Conservation (phyloP, 1,139 yeast genomes). For the Geotrichum cucujoidarum region DNA sequence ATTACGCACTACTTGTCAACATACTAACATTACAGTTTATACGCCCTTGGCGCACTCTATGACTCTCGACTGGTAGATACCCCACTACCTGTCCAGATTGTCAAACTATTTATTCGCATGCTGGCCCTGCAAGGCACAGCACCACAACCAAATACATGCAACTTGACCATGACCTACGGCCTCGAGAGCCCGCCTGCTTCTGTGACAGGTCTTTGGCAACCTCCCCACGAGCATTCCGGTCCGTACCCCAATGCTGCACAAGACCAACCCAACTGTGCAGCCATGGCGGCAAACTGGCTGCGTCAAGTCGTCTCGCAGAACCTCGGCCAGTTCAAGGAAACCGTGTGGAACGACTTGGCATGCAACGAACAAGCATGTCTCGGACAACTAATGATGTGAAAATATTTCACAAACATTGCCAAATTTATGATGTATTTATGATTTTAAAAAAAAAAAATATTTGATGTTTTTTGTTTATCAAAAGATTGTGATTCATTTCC, state of each 20-base stretch:
- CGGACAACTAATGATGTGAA: not conserved
- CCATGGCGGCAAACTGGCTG: constrained; percentile 55
- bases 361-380: constrained; percentile 56
- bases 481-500: too few species aligned
- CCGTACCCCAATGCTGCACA: too few species aligned
- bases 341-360: constrained; percentile 33
- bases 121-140: constrained; percentile 31
- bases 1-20: not conserved
- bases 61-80: constrained; percentile 51
- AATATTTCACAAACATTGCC: too few species aligned
- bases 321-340: constrained; percentile 50
- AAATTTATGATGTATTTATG: too few species aligned
- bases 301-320: constrained; percentile 55
- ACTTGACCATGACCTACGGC: not conserved
- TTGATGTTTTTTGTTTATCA: too few species aligned
- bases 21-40: constrained; percentile 55
- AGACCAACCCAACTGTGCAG: too few species aligned
- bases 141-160: not conserved
- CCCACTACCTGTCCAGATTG: constrained; percentile 66
- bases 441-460: too few species aligned
- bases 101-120: constrained; percentile 66
- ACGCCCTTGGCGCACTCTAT: constrained; percentile 54
- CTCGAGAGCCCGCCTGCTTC: constrained; percentile 6
- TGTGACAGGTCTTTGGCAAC: constrained; percentile 2
- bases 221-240: too few species aligned